These are phyloP conservation scores for Agrocybe pediades DNA, from an alignment of 768 basidiomycete genomes.

Conservation along the genomic window DNA sequence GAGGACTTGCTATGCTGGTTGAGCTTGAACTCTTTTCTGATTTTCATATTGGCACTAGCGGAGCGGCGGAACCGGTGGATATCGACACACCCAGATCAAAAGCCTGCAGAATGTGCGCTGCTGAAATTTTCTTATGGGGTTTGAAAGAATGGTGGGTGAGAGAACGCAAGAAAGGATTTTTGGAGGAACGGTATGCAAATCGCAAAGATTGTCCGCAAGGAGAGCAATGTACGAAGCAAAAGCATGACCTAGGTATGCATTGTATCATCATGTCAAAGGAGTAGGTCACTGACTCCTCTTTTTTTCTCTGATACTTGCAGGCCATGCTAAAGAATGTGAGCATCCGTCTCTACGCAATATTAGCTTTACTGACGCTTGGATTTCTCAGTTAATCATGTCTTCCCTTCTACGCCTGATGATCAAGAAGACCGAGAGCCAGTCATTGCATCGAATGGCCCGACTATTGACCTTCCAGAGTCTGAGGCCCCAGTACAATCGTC, in stretches of 20 bases:
- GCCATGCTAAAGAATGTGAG: constrained; percentile 79
- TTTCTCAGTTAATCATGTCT: constrained; percentile 44
- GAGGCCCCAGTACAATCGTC: constrained; percentile 1
- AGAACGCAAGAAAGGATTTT: constrained; percentile 69
- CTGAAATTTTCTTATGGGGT: constrained; percentile 76
- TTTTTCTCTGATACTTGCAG: constrained; percentile 31
- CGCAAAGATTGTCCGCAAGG: constrained; percentile 73
- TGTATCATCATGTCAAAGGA: constrained; percentile 2
- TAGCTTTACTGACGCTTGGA: constrained; percentile 3
- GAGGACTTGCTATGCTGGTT: constrained; percentile 64
- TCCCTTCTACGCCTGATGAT: constrained; percentile 21
- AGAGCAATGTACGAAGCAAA: constrained; percentile 58
- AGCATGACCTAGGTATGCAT: constrained; percentile 58
- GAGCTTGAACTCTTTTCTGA: constrained; percentile 74
- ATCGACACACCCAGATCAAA: constrained; percentile 58
- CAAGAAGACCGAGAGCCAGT: neutral
- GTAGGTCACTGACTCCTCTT: neutral
- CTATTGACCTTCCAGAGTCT: neutral
- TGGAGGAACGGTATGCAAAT: constrained; percentile 55
- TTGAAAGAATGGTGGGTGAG: constrained; percentile 83
- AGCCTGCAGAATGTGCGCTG: constrained; percentile 73
- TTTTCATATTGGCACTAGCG: constrained; percentile 59
- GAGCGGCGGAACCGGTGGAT: constrained; percentile 56
- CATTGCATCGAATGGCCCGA: neutral
- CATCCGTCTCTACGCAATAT: constrained; percentile 6